Conservation (phyloP, 176 grass and related monocot species). For the Zea mays region Zm-B73-REFERENCE-NAM-5.0 NC_050102.1:104517501-104518000, state of each 20-base stretch:
- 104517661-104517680: background rate
- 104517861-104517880: background rate
- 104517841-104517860: slow-evolving; percentile 4
- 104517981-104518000: too few relatives aligned
- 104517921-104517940: background rate
- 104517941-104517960: background rate
- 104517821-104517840: background rate
- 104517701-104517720: background rate
- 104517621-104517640: background rate
- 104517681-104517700: background rate
- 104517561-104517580: slow-evolving; percentile 21
- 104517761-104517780: background rate
- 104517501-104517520: background rate
- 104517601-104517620: background rate
- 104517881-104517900: background rate
- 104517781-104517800: slow-evolving; percentile 23
- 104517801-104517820: background rate
- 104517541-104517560: slow-evolving; percentile 38
- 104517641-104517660: background rate
- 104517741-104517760: background rate
- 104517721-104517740: background rate
- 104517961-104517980: background rate
- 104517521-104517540: background rate
- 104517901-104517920: background rate
- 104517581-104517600: background rate